Evolutionary conservation across 352 stramenopile genomes (phyloP), one percentile per base, ranked within the genome.

Genomic region (Pythium angustatum): DNA sequence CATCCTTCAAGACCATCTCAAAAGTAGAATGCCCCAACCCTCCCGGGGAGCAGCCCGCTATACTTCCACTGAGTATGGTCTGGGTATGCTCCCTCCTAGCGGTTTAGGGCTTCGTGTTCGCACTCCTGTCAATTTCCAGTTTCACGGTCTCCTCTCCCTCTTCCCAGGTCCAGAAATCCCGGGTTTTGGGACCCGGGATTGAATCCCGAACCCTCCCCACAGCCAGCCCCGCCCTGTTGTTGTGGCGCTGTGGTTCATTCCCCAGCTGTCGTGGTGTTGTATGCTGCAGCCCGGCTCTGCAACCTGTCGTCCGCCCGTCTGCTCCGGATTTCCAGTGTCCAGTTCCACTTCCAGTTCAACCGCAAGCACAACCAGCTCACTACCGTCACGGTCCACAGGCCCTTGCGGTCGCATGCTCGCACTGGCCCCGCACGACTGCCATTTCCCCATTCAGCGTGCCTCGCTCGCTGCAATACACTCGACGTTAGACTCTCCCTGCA

Each of bases 401-500:
- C n/a, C 17, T 19, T 17, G 8, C 49, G 28, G 11, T 24, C 49
- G 31, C 5, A 5, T n/a, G 19, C 22, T 10, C 24, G 10, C 19
- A 43, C 15, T n/a, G n/a, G n/a, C n/a, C n/a, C n/a, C n/a, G n/a
- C 2, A 11, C 33, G 7, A 19, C 7, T n/a, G 5, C 30, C 58
- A 66, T 66, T 66, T 61, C 41, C 33, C 51, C 36, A 69, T 64
- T 61, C 62, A 53, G 54, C 62, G 22, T 43, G 38, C 47, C n/a
- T 36, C 33, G 45, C 45, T 56, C 49, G 45, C 45, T 56, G 41
- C 30, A 56, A 60, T 60, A 60, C 27, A 3, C 15, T 26, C 43
- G 56, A 5, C 28, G 7, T 33, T 9, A 36, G 38, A 11, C 27
- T 1, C 26, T 26, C 2, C 19, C 40, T 12, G 4, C 40, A 15